Percentiles rank a stretch among this genome's conserved stretches.
Evolutionary conservation across 78 protist species (phyloP).

Genomic region (Cyanophora paradoxa): DNA sequence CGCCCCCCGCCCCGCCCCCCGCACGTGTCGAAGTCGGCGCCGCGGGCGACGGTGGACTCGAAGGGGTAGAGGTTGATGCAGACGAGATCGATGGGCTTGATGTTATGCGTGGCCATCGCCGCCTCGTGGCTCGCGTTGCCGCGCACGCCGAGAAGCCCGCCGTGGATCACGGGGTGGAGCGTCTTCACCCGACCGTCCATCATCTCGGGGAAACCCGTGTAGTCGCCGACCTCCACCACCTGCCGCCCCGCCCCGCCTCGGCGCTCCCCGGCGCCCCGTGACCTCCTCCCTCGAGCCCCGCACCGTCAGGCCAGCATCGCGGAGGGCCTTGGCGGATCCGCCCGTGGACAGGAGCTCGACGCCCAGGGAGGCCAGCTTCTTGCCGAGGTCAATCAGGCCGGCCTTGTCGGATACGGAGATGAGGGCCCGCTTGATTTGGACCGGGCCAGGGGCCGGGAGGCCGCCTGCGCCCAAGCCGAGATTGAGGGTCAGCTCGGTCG

Average conservation of each 20-base stretch:
- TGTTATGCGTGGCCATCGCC: constrained; percentile 15
- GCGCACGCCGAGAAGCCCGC: constrained; percentile 27
- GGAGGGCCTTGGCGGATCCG: constrained; percentile 40
- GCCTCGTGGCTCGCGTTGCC: constrained; percentile 8
- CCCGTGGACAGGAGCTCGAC: constrained; percentile 39
- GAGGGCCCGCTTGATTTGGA: constrained; percentile 20
- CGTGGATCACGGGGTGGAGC: constrained; percentile 38
- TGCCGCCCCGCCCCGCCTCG: too few species aligned
- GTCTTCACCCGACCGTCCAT: constrained; percentile 51
- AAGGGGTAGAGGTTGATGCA: constrained; percentile 43
- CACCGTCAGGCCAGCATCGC: constrained; percentile 38
- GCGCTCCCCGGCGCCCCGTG: too few species aligned
- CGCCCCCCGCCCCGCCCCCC: too few species aligned
- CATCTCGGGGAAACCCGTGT: constrained; percentile 40
- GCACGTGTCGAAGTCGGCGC: constrained; percentile 26
- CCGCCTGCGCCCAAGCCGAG: too few species aligned
- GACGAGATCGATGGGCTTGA: constrained; percentile 34
- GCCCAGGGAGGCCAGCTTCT: neutral
- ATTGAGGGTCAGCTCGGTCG: too few species aligned
- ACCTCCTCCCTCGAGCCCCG: too few species aligned
- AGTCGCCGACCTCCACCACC: constrained; percentile 26
- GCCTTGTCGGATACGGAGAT: constrained; percentile 47
- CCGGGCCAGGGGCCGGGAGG: too few species aligned
- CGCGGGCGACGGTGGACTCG: constrained; percentile 39
- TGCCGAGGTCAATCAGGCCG: constrained; percentile 15